These are phyloP conservation scores for Penicillium cataractarum DNA, from an alignment of 495 filamentous ascomycete species.

Conservation along the genomic window DNA sequence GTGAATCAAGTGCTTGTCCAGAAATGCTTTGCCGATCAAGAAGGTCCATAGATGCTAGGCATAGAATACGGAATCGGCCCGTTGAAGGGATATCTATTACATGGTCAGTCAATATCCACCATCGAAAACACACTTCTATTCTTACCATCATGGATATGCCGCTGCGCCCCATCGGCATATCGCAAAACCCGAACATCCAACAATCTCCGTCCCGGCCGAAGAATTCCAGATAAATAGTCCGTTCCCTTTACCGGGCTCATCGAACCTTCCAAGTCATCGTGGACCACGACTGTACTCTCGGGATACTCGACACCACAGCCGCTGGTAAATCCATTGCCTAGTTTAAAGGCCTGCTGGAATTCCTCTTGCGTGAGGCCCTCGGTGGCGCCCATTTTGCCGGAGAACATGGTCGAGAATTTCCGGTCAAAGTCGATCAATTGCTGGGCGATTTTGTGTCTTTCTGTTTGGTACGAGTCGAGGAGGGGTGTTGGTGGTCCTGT, in stretches of 20 bases:
- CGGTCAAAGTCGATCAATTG: constrained; percentile 75
- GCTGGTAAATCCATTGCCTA: constrained; percentile 46
- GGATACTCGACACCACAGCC: constrained; percentile 50
- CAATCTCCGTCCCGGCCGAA: constrained; percentile 31
- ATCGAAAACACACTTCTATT: not conserved
- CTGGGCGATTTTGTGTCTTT: constrained; percentile 68
- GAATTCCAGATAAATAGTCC: constrained; percentile 46
- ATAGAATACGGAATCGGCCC: constrained; percentile 47
- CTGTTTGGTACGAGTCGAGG: constrained; percentile 68
- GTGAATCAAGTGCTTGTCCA: constrained; percentile 22
- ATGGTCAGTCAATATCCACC: not conserved
- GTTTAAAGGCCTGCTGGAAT: constrained; percentile 52
- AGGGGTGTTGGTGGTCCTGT: constrained; percentile 51
- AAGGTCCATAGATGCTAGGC: constrained; percentile 39
- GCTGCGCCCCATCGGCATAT: constrained; percentile 46
- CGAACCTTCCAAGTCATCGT: constrained; percentile 16
- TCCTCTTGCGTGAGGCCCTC: constrained; percentile 49
- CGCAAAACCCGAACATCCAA: constrained; percentile 38
- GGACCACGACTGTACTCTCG: constrained; percentile 38
- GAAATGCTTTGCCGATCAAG: constrained; percentile 27
- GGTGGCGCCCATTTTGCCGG: constrained; percentile 43
- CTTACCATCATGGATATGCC: constrained; percentile 50
- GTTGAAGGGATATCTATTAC: constrained; percentile 40
- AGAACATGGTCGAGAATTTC: constrained; percentile 54
- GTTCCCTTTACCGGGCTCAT: constrained; percentile 36